These are phyloP conservation scores for Leccinum olivaceopallidum DNA, from an alignment of 768 basidiomycete genomes.

Conservation along the genomic window DNA sequence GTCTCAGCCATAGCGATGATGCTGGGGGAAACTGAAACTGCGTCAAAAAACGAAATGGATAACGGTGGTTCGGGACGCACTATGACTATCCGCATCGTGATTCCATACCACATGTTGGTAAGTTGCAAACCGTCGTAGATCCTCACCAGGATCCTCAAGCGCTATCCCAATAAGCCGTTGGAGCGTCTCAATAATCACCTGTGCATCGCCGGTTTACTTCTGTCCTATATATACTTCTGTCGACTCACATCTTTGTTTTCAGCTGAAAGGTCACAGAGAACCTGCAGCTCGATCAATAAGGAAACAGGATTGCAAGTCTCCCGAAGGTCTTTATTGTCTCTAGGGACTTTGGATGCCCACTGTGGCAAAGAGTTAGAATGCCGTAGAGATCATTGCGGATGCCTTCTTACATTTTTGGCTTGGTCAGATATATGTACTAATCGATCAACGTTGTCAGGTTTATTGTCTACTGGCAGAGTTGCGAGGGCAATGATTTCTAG, in stretches of 20 bases:
- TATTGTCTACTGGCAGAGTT: constrained; percentile 19
- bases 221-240: neutral
- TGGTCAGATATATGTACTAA: constrained; percentile 20
- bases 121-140: constrained; percentile 47
- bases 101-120: constrained; percentile 64
- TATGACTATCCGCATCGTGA: constrained; percentile 35
- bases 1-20: constrained; percentile 38
- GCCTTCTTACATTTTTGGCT: constrained; percentile 23
- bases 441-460: constrained; percentile 7
- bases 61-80: constrained; percentile 34
- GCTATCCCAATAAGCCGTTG: constrained; percentile 43
- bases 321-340: neutral
- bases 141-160: constrained; percentile 32
- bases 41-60: neutral
- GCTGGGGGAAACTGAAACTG: constrained; percentile 33
- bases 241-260: constrained; percentile 21
- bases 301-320: constrained; percentile 22
- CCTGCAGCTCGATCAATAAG: constrained; percentile 29
- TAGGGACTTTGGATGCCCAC: constrained; percentile 17
- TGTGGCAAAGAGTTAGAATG: constrained; percentile 11
- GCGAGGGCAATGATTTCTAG: constrained; percentile 27
- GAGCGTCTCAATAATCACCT: constrained; percentile 23
- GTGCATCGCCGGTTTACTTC: neutral
- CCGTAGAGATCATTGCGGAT: neutral
- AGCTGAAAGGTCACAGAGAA: constrained; percentile 13